Evolutionary conservation across 2,329 filamentous ascomycete genomes (phyloP).

Genomic region (Hymenoscyphus fraxineus): DNA sequence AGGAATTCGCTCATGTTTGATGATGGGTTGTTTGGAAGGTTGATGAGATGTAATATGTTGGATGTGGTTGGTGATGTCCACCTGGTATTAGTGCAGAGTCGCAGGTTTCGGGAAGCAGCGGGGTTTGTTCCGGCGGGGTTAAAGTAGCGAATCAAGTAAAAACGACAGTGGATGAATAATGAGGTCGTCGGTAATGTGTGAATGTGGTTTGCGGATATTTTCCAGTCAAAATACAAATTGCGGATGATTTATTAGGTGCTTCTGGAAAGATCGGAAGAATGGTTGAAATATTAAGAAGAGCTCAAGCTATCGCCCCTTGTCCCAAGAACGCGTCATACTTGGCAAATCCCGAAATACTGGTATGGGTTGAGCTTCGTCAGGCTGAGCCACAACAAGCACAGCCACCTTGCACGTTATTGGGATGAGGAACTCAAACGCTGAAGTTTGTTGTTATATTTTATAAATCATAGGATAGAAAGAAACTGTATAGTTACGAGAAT

Average conservation of each 20-base stretch:
- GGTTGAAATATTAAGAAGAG: not conserved
- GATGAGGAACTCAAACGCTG: not conserved
- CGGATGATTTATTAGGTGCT: not conserved
- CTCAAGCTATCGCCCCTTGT: not conserved
- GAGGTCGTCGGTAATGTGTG: not conserved
- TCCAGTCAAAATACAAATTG: not conserved
- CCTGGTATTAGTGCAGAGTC: not conserved
- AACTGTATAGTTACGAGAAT: no score
- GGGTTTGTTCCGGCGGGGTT: not conserved
- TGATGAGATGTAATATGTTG: constrained; percentile 5
- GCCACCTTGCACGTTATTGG: not conserved
- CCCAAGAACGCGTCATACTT: not conserved
- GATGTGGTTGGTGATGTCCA: not conserved
- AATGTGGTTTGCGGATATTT: not conserved
- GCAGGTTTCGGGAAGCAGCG: not conserved
- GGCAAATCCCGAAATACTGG: not conserved
- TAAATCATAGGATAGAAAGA: no score
- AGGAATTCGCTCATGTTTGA: constrained; percentile 31
- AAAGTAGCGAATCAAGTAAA: not conserved
- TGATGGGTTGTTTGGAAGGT: not conserved
- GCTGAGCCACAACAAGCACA: not conserved
- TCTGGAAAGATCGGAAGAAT: not conserved
- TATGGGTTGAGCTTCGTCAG: no score
- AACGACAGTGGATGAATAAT: not conserved
- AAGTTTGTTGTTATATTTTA: not conserved